phyloP scores from a whole-genome alignment of 2,329 filamentous ascomycete genomes.

The Gyromitra esculenta region DNA sequence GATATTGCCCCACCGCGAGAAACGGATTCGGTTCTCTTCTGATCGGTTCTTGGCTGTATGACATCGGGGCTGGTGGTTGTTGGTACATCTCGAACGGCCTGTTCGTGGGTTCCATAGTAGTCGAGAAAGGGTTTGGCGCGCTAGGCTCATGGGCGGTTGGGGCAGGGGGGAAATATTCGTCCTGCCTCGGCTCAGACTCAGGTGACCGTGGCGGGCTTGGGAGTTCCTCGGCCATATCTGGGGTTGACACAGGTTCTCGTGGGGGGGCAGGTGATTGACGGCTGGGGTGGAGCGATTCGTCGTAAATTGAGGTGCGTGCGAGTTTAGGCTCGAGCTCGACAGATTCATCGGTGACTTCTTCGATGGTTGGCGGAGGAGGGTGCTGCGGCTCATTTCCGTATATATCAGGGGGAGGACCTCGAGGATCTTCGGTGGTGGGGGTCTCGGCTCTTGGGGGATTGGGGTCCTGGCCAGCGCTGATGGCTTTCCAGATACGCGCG shows the following conservation, averaged over 20 bases:
- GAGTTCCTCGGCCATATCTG: conserved; percentile 51
- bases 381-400: conserved; percentile 64
- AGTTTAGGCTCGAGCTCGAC: conserved; percentile 61
- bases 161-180: conserved; percentile 50
- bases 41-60: conserved; percentile 27
- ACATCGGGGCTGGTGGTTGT: conserved; percentile 52
- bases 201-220: conserved; percentile 55
- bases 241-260: conserved; percentile 58
- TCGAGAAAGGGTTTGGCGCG: conserved; percentile 36
- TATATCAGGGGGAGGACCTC: conserved; percentile 69
- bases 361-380: conserved; percentile 62
- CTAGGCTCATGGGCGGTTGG: conserved; percentile 54
- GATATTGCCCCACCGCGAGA: conserved; percentile 18
- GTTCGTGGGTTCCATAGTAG: conserved; percentile 28
- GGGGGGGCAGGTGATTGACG: conserved; percentile 29
- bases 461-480: conserved; percentile 89
- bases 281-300: conserved; percentile 65
- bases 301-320: conserved; percentile 64
- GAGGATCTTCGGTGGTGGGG: conserved; percentile 63
- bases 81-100: conserved; percentile 37
- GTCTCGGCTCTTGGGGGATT: conserved; percentile 70
- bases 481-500: conserved; percentile 85
- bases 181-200: conserved; percentile 53
- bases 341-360: conserved; percentile 66
- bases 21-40: not conserved